Evolutionary conservation across 768 basidiomycete genomes (phyloP).

Genomic region (Pulveroboletus sp.): DNA sequence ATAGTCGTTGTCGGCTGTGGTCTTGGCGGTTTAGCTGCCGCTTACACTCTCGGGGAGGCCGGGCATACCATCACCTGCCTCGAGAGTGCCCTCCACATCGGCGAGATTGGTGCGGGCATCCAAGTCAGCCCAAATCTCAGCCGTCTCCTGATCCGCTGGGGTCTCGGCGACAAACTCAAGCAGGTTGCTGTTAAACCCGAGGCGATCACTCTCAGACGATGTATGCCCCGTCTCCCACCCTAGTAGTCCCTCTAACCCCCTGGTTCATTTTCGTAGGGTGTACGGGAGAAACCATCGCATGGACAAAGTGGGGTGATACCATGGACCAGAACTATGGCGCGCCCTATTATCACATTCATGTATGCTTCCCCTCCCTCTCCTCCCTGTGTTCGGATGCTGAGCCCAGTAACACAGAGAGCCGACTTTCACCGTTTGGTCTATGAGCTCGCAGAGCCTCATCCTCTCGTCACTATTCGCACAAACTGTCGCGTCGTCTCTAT

Average conservation of each 20-base stretch:
- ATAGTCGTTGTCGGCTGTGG: conserved; percentile 49
- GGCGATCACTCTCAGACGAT: conserved; percentile 40
- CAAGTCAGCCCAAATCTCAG: conserved; percentile 43
- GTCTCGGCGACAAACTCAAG: conserved; percentile 40
- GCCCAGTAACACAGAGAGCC: conserved; percentile 38
- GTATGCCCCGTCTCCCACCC: conserved; percentile 37
- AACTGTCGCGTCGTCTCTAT: conserved; percentile 35
- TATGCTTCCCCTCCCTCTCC: conserved; percentile 4
- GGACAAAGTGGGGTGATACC: conserved; percentile 33
- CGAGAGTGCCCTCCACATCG: conserved; percentile 36
- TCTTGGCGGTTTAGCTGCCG: conserved; percentile 46
- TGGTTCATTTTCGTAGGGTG: conserved; percentile 20
- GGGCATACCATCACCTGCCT: conserved; percentile 49
- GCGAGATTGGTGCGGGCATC: conserved; percentile 52
- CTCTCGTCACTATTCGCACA: conserved; percentile 33
- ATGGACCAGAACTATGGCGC: conserved; percentile 34
- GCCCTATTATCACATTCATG: conserved; percentile 36
- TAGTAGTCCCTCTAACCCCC: neutral
- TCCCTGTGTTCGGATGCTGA: neutral
- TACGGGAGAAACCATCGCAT: conserved; percentile 34
- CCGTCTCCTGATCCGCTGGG: conserved; percentile 49
- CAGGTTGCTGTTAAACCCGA: conserved; percentile 37
- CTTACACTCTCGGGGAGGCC: conserved; percentile 41
- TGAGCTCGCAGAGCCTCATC: conserved; percentile 34
- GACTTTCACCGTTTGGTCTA: conserved; percentile 43